These are phyloP conservation scores for Hordeum marinum DNA, from an alignment of 176 grass and related monocot genomes.

Conservation along the genomic window DNA sequence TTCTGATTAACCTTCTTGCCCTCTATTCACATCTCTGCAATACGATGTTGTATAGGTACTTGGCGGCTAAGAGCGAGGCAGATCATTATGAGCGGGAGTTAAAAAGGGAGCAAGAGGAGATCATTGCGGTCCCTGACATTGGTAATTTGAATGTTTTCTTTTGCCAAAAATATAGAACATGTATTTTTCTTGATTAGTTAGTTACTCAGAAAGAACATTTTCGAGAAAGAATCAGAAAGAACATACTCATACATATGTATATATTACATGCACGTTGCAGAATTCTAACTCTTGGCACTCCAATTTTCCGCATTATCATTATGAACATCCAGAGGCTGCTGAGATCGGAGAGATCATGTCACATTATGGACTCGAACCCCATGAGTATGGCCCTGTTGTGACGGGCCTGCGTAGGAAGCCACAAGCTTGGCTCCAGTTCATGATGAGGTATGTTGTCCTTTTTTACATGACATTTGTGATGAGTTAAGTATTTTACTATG, in stretches of 20 bases:
- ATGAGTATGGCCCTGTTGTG: conserved; percentile 63
- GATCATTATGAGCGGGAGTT: conserved; percentile 72
- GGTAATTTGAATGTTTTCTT: conserved; percentile 30
- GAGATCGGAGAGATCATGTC: conserved; percentile 79
- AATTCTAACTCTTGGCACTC: no score
- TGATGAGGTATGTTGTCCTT: conserved; percentile 63
- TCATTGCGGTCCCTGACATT: conserved; percentile 65
- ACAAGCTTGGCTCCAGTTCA: conserved; percentile 87
- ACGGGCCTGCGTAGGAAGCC: conserved; percentile 60
- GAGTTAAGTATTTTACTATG: neutral
- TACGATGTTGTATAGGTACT: conserved; percentile 32
- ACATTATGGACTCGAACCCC: conserved; percentile 57
- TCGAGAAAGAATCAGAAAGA: no score
- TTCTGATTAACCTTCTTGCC: neutral
- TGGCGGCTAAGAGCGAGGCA: conserved; percentile 76
- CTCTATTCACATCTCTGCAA: no score
- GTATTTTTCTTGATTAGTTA: no score
- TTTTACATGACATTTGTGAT: no score
- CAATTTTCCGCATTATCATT: no score
- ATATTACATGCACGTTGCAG: no score
- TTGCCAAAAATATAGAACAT: no score
- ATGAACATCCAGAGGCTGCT: conserved; percentile 40
- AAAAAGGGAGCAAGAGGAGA: conserved; percentile 74
- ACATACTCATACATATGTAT: no score
- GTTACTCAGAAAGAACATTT: no score